Evolutionary conservation across 2,329 filamentous ascomycete species (phyloP), one percentile per base, ranked within the genome.

Genomic region (Macrophomina tecta): DNA sequence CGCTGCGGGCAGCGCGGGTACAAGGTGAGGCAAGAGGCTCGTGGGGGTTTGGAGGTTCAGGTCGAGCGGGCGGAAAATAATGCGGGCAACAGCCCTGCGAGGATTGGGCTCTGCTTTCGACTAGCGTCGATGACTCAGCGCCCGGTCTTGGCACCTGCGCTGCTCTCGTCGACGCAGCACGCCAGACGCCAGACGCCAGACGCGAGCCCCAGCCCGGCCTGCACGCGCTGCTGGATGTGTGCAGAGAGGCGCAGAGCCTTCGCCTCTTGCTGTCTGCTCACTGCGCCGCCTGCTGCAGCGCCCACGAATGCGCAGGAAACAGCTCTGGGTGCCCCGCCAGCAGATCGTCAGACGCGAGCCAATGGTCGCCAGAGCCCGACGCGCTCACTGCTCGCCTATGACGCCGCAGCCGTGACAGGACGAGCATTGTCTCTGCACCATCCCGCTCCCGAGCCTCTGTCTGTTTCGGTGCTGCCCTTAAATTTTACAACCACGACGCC

Each of bases 21-120:
- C 53, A 61, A 65, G 64, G 53, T 60, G 55, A 60, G 64, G 64
- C 64, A 66, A 42, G 61, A 49, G 32, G 58, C 58, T 62, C 58
- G 58, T 62, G 58, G 58, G 58, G 58, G 58, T 62, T 51, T 48
- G 63, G 63, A 65, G 42, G 63, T 45, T 65, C 40, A 65, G 63
- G 63, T 65, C 51, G 45, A 56, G 63, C 51, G 49, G 63, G 63
- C 63, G 63, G 63, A 65, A 65, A 65, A 65, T 65, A 65, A 65
- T 65, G 63, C 63, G 63, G 63, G 63, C 63, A 65, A 56, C 63
- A 65, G 63, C 52, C 42, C 64, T 61, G 64, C 53, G 64, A 66
- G 55, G 64, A 61, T 61, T 66, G 64, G 64, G 53, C 64, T 45
- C 45, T 61, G 64, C 53, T 64, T 64, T 64, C 48, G 34, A 48